Percentiles rank a stretch among this genome's conserved stretches.
Conservation (phyloP, 805 yeast species). For the Wickerhamiella allomyrinae region DNA sequence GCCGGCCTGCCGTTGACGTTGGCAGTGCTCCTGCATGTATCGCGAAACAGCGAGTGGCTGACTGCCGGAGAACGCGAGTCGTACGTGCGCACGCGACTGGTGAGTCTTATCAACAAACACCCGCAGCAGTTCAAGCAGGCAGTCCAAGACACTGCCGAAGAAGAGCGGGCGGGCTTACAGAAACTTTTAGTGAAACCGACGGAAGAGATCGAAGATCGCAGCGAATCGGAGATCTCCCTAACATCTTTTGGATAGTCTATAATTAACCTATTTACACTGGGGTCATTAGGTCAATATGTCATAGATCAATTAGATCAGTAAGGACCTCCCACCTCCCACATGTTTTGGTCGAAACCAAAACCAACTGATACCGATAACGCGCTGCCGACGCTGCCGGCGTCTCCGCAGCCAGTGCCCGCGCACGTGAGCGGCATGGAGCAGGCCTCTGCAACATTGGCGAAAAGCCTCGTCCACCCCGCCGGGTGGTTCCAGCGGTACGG, state of each 20-base stretch:
- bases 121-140: conserved; percentile 23
- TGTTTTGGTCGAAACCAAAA: conserved; percentile 2
- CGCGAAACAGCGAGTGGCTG: conserved; percentile 15
- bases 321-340: too few species aligned
- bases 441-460: background rate
- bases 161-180: conserved; percentile 12
- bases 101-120: conserved; percentile 22
- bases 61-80: conserved; percentile 10
- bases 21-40: conserved; percentile 23
- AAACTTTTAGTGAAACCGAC: conserved; percentile 9
- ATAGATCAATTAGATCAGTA: background rate
- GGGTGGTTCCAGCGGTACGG: conserved; percentile 78
- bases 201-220: conserved; percentile 7
- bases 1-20: conserved; percentile 22
- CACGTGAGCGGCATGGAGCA: background rate
- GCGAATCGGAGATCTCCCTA: conserved; percentile 32
- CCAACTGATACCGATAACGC: background rate
- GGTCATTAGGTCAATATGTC: background rate
- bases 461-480: conserved; percentile 42
- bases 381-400: background rate
- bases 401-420: background rate
- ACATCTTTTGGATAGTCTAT: conserved; percentile 29
- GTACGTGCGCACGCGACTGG: conserved; percentile 18
- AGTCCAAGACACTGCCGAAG: conserved; percentile 33
- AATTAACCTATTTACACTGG: background rate